A percentile compares a stretch with the other conserved stretches of the same genome.
These are phyloP conservation scores for Pseudogymnoascus sp. DNA, from an alignment of 2,329 filamentous ascomycete species.

Conservation along the genomic window DNA sequence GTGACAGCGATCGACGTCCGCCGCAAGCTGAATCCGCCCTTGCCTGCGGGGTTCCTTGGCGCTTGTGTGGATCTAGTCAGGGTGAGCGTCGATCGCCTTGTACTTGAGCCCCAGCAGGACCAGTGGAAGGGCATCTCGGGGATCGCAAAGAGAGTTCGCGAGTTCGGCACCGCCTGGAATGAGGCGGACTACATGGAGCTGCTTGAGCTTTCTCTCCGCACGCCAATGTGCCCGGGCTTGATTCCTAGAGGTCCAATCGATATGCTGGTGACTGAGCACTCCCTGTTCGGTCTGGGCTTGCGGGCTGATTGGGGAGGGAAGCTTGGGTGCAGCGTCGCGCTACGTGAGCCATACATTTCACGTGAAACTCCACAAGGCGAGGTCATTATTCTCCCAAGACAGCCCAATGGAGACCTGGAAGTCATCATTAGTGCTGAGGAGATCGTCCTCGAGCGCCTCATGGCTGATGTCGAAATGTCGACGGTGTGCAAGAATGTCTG, in stretches of 20 bases:
- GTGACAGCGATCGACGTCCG: background rate
- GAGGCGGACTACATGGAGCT: background rate
- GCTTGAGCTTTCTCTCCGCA: background rate
- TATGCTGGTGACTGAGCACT: background rate
- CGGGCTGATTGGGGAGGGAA: background rate
- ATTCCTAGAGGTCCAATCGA: conserved; percentile 2
- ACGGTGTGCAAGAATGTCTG: background rate
- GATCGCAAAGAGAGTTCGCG: background rate
- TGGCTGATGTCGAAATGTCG: background rate
- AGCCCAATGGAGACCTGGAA: background rate
- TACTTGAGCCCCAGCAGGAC: background rate
- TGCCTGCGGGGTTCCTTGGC: background rate
- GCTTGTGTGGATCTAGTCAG: conserved; percentile 3
- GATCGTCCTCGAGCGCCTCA: background rate
- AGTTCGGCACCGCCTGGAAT: background rate
- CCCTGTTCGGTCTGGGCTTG: background rate
- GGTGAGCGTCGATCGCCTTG: background rate
- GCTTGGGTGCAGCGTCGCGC: background rate
- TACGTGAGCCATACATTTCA: conserved; percentile 2
- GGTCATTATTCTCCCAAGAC: background rate
- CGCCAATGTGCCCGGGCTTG: background rate
- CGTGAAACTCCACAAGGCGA: background rate
- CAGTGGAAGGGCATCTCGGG: background rate
- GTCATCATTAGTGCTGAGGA: conserved; percentile 1
- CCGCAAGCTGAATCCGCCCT: background rate